Evolutionary conservation across 2,329 filamentous ascomycete genomes (phyloP).

Genomic region (Aspergillus quadrilineatus): DNA sequence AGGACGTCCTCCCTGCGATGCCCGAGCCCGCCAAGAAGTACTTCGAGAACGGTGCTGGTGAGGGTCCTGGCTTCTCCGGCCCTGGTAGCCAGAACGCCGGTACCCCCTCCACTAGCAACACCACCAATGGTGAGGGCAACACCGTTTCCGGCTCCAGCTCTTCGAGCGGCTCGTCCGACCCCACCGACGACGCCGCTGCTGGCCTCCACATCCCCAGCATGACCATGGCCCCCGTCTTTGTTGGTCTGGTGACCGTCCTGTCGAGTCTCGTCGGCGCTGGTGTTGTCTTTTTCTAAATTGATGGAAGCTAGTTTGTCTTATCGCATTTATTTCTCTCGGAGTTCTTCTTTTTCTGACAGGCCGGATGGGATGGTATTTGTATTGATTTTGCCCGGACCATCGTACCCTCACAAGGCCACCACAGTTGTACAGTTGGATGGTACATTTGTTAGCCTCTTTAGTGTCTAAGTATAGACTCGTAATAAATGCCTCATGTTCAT

Average conservation of each 20-base stretch:
- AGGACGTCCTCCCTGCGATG: conserved; percentile 57
- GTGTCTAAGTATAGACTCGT: conserved; percentile 6
- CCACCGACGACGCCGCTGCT: conserved; percentile 45
- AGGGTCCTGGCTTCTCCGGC: conserved; percentile 56
- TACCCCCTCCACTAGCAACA: conserved; percentile 48
- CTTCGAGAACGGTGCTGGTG: conserved; percentile 59
- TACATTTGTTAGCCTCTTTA: neutral
- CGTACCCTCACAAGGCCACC: neutral
- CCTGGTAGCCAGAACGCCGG: conserved; percentile 58
- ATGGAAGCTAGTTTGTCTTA: conserved; percentile 5
- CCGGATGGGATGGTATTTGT: conserved; percentile 1
- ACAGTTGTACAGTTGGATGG: conserved; percentile 4
- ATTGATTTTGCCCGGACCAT: conserved; percentile 1
- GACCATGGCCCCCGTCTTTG: conserved; percentile 52
- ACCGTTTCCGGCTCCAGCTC: conserved; percentile 32
- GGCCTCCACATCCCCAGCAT: conserved; percentile 47
- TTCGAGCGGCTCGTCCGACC: conserved; percentile 24
- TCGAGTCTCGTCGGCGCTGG: conserved; percentile 56
- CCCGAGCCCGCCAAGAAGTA: conserved; percentile 56
- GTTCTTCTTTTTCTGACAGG: conserved; percentile 6
- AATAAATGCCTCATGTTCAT: neutral
- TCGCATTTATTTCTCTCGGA: conserved; percentile 7
- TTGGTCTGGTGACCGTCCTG: conserved; percentile 51
- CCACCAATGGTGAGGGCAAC: conserved; percentile 50
- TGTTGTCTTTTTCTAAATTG: conserved; percentile 33